Base-by-base conservation (phyloP, 345 rosid species). In the Lagerstroemia speciosa region DNA sequence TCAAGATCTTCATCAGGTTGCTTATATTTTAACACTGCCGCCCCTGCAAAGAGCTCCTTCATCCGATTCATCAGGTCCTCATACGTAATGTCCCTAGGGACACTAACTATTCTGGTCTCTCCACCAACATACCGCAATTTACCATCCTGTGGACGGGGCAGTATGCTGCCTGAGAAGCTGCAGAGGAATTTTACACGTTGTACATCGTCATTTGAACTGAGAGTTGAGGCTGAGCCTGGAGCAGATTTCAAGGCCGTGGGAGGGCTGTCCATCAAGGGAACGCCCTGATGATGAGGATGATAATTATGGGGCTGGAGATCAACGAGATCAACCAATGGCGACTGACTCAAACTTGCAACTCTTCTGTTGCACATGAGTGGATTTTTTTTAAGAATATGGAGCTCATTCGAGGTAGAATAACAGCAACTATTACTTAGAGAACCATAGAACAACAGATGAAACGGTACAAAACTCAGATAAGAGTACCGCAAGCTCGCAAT, bases 1-100 rank as follows among this genome's bases (percentile, higher is more conserved):
- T 94, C 99, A n/a, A 94, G 93, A 88, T 94, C 99, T 82, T 94
- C 99, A 72, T 94, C 99, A 34, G 99, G 96, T 71, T 94, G 99
- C 78, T 91, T 96, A 62, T 94, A 94, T 72, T 94, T 94, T 84
- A 94, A 82, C 58, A 91, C 80, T 0, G 83, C 80, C 0, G 84
- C 96, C 52, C 85, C 93, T 1, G 89, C 96, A 71, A 86, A 89
- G 72, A 94, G 87, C 82, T 91, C 97, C 74, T 78, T 84, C 99
- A 89, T 88, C 77, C 81, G 88, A 70, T 66, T 78, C 93, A 94
- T 88, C 79, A 91, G 74, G 77, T 91, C 99, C 64, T 87, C 90
- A 67, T 81, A 91, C 64, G 73, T 71, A 48, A 94, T 85, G 71
- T 89, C 92, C 69, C 92, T 79, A 0, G 83, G 78, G 75, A 94